A percentile compares a stretch with the other conserved stretches of the same genome.
phyloP scores from a whole-genome alignment of 768 basidiomycete genomes.

The Phaeotremella fagi region DNA sequence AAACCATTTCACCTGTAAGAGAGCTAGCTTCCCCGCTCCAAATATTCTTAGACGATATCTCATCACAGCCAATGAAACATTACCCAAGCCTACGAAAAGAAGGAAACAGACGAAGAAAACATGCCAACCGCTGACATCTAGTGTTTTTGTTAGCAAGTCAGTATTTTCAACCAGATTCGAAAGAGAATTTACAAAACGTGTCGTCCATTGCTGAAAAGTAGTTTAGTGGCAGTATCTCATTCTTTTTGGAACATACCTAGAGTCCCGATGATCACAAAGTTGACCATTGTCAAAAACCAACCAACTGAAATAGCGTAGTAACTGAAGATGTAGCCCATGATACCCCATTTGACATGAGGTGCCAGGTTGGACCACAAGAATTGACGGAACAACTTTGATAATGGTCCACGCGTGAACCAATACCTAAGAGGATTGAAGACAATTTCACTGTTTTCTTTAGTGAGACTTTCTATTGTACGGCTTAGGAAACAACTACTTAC shows the following conservation, averaged over 20 bases:
- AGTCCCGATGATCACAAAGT: conserved; percentile 66
- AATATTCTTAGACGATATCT: conserved; percentile 20
- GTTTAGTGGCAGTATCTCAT: neutral
- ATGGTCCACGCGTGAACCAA: conserved; percentile 73
- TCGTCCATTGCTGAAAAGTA: conserved; percentile 55
- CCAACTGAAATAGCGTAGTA: conserved; percentile 55
- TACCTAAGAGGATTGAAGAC: conserved; percentile 73
- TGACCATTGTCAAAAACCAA: conserved; percentile 59
- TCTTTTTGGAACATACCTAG: neutral
- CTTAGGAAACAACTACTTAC: conserved; percentile 10
- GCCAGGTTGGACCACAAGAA: conserved; percentile 49
- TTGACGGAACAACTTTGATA: conserved; percentile 53
- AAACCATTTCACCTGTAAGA: conserved; percentile 53
- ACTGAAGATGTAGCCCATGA: conserved; percentile 53
- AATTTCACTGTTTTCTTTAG: conserved; percentile 48
- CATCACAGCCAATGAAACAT: conserved; percentile 54
- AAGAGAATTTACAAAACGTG: conserved; percentile 63
- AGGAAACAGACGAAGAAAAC: conserved; percentile 71
- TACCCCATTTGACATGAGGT: conserved; percentile 54
- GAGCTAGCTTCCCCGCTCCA: conserved; percentile 5
- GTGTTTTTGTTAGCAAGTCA: neutral
- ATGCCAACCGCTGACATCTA: conserved; percentile 48
- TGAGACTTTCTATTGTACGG: neutral
- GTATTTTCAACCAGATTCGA: conserved; percentile 45
- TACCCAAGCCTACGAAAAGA: conserved; percentile 62